These are phyloP conservation scores for Alloteropsis semialata DNA, from an alignment of 176 grass and related monocot genomes.

Conservation along the genomic window DNA sequence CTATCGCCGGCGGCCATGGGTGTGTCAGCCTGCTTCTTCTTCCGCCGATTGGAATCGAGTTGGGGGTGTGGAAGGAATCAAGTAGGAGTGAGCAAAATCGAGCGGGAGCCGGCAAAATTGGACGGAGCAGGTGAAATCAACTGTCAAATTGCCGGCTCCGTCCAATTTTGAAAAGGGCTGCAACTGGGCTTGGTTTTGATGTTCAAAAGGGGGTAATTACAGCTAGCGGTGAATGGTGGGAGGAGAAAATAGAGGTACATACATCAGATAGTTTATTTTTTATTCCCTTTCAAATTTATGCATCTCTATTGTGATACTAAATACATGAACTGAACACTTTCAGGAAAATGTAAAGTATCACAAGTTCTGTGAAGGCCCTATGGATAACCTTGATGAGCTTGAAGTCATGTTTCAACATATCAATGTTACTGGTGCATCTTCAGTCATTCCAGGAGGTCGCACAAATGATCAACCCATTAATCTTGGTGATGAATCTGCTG, in stretches of 20 bases:
- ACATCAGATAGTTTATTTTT: neutral
- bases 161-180: neutral
- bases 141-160: too few relatives aligned
- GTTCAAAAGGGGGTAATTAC: neutral
- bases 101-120: too few relatives aligned
- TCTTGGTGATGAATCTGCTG: neutral
- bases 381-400: neutral
- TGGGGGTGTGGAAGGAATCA: too few relatives aligned
- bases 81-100: too few relatives aligned
- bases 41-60: too few relatives aligned
- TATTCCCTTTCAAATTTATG: neutral
- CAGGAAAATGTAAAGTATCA: too few relatives aligned
- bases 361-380: too few relatives aligned
- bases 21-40: too few relatives aligned
- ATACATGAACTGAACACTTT: neutral
- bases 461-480: too few relatives aligned
- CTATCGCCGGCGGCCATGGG: too few relatives aligned
- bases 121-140: too few relatives aligned
- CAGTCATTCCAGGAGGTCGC: neutral
- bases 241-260: neutral
- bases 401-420: neutral
- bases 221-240: neutral
- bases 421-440: neutral
- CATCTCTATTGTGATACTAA: neutral
- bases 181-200: neutral